phyloP scores from a whole-genome alignment of 176 grass and related monocot species.

The Oryza coarctata region DNA sequence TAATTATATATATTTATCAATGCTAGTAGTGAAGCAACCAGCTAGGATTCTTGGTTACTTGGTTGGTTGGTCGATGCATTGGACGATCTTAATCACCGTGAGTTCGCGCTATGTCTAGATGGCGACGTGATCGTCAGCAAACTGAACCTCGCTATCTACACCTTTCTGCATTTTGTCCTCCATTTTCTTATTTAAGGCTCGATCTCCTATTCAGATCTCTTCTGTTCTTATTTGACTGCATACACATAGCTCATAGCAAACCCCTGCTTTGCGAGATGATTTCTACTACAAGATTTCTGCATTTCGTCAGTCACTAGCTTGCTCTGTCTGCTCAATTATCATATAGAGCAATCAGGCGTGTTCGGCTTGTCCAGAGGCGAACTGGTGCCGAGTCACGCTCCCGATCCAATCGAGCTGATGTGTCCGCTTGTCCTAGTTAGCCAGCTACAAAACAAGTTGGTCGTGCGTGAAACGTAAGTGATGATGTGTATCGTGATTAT shows the following conservation, averaged over 20 bases:
- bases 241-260: not conserved
- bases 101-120: not conserved
- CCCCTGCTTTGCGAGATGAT: not conserved
- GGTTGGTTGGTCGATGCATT: not conserved
- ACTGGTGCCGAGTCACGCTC: slow-evolving; percentile 36
- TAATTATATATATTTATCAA: not conserved
- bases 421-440: slow-evolving; percentile 6
- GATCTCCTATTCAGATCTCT: not conserved
- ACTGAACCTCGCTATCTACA: not conserved
- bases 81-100: not conserved
- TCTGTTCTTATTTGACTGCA: no score
- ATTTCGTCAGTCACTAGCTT: not conserved
- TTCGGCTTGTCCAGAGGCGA: not conserved
- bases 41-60: not conserved
- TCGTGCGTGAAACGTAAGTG: not conserved
- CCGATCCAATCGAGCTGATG: slow-evolving; percentile 1
- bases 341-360: not conserved
- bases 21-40: not conserved
- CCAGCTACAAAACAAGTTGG: not conserved
- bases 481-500: not conserved
- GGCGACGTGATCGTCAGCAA: not conserved
- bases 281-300: not conserved
- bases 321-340: slow-evolving; percentile 5
- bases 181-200: not conserved
- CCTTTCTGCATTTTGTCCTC: not conserved